phyloP scores from a whole-genome alignment of 164 flowering plant species.

The Dillenia turbinata region DNA sequence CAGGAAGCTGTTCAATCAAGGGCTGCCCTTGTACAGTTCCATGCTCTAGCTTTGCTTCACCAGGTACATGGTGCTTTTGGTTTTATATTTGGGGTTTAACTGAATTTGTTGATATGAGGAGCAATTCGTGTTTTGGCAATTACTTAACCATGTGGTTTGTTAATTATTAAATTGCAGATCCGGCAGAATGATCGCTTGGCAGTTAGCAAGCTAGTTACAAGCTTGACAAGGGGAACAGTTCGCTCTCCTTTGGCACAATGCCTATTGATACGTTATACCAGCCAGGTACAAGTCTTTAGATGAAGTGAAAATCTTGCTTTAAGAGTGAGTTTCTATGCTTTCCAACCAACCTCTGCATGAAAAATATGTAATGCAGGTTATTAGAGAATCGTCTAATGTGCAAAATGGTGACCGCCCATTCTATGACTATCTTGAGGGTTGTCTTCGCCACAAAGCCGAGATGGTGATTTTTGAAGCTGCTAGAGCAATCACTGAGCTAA shows the following conservation, averaged over 20 bases:
- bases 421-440: slow-evolving; percentile 88
- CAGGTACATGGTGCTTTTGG: slow-evolving; percentile 44
- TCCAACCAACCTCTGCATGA: background rate
- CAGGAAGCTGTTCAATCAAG: slow-evolving; percentile 99
- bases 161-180: slow-evolving; percentile 52
- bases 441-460: slow-evolving; percentile 97
- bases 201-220: slow-evolving; percentile 92
- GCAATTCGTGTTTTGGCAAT: background rate
- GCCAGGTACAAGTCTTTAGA: slow-evolving; percentile 54
- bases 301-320: background rate
- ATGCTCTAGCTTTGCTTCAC: slow-evolving; percentile 87
- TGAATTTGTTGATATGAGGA: background rate
- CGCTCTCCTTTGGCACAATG: slow-evolving; percentile 98
- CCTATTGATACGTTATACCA: slow-evolving; percentile 85
- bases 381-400: slow-evolving; percentile 61
- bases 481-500: slow-evolving; percentile 87
- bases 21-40: slow-evolving; percentile 94
- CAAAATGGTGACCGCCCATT: slow-evolving; percentile 93
- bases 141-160: background rate
- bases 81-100: background rate
- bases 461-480: slow-evolving; percentile 99
- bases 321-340: background rate
- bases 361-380: slow-evolving; percentile 46
- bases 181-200: slow-evolving; percentile 95
- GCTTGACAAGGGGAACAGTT: slow-evolving; percentile 85